Base-by-base conservation (phyloP, 108 stramenopile genomes). In the Pseudonitzschia pungens region DNA sequence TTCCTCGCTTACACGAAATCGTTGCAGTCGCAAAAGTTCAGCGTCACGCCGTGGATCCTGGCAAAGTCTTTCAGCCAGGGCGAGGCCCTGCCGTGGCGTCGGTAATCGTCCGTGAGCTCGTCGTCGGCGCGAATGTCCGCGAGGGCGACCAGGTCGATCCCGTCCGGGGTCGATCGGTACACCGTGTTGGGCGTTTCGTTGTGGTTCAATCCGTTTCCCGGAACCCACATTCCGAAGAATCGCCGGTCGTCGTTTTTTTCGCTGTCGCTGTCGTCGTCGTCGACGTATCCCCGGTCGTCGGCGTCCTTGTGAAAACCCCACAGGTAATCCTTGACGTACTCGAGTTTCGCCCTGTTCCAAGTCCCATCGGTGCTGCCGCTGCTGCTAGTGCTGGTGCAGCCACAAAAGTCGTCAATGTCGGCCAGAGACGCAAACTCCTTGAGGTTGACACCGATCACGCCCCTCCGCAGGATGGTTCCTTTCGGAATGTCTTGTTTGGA, bases 171-270 rank as follows among this genome's bases (percentile, higher is more conserved):
- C 32, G 71, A 4, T 32, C 60, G 73, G 68, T 82, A 82, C 0
- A 82, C 81, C 18, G 77, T 75, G 59, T 82, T 82, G 18, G 81
- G 81, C 6, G 41, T 28, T n/a, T 65, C 48, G 52, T 60, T 78
- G 52, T 82, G 81, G 62, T 82, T 82, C 50, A 82, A 54, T 10
- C 81, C 81, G 64, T 82, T 82, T 14, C 81, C 81, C 16, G 81
- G 81, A 15, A 82, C 54, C 81, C 81, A 82, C 77, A 82, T 82
- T 8, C 81, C 81, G 58, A 77, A 74, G 57, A 82, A 82, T 53
- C 80, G 70, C 18, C 20, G 40, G n/a, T 31, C 48, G 14, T 56
- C 64, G 27, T 62, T 44, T 21, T 43, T 0, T 36, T 44, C 52
- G 29, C 11, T 7, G 15, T 57, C 26, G 21, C 4, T 42, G 14